A percentile compares a stretch with the other conserved stretches of the same genome.
These are phyloP conservation scores for Endocladia muricata DNA, from an alignment of 31 red algal species.

Conservation along the genomic window DNA sequence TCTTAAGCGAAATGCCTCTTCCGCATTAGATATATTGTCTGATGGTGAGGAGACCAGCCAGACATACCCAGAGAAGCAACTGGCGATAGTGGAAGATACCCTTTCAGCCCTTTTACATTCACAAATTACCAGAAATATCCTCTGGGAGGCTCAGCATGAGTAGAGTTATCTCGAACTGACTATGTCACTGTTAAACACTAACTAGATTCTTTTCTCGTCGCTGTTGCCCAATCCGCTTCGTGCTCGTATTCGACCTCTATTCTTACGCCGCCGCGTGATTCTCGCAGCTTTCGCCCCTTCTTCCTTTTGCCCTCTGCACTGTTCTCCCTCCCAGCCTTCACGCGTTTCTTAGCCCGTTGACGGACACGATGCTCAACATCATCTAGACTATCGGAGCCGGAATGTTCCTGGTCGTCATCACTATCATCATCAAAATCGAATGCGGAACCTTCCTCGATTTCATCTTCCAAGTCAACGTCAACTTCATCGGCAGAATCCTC, in stretches of 20 bases:
- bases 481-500: slow-evolving; percentile 46
- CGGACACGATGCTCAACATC: slow-evolving; percentile 20
- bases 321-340: background rate
- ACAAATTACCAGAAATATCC: no score
- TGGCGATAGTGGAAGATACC: no score
- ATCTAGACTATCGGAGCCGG: background rate
- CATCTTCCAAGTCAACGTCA: slow-evolving; percentile 44
- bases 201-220: no score
- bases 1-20: no score
- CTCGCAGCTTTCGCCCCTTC: slow-evolving; percentile 49
- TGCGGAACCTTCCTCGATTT: background rate
- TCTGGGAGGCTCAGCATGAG: no score
- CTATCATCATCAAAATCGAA: slow-evolving; percentile 62
- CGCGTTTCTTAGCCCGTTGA: slow-evolving; percentile 7
- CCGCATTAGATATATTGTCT: no score
- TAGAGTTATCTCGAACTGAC: no score
- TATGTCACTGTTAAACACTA: no score
- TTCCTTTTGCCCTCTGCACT: background rate
- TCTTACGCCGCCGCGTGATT: slow-evolving; percentile 36
- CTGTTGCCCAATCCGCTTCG: slow-evolving; percentile 4
- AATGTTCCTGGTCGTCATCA: slow-evolving; percentile 19
- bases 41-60: no score
- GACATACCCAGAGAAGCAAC: no score
- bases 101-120: no score
- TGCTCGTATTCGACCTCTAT: slow-evolving; percentile 68